Evolutionary conservation across 208 protist species (phyloP).

Genomic region (Leishmania guyanensis): DNA sequence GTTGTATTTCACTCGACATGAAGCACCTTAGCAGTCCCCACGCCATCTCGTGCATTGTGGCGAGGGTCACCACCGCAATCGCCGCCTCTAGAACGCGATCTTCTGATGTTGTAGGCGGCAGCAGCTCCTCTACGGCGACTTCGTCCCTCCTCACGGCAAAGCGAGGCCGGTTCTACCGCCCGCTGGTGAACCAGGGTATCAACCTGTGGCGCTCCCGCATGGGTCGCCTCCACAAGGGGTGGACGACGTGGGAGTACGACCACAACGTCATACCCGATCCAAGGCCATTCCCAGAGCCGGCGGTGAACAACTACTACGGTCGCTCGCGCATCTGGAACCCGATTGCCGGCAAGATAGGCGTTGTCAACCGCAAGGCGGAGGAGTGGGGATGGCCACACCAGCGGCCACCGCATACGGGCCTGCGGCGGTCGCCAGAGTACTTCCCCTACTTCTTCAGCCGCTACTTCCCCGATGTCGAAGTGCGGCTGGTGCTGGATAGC

Average conservation of each 20-base stretch:
- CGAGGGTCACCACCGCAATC: not conserved
- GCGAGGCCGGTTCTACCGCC: constrained; percentile 81
- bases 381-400: constrained; percentile 81
- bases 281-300: constrained; percentile 79
- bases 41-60: constrained; percentile 9
- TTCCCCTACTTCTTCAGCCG: constrained; percentile 81
- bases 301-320: constrained; percentile 90
- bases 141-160: constrained; percentile 13
- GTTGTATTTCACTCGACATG: constrained; percentile 1
- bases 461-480: constrained; percentile 85
- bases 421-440: constrained; percentile 76
- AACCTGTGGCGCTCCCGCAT: constrained; percentile 84
- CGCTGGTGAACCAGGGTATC: constrained; percentile 78
- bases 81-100: not conserved
- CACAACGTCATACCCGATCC: constrained; percentile 67
- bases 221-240: constrained; percentile 79
- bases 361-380: constrained; percentile 78
- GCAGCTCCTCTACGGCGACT: constrained; percentile 1
- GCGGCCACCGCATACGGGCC: constrained; percentile 75
- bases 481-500: constrained; percentile 81
- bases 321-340: constrained; percentile 83
- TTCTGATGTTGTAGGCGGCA: not conserved
- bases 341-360: constrained; percentile 83
- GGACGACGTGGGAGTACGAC: constrained; percentile 78
- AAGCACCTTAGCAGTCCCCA: constrained; percentile 17